Conservation (phyloP, 2,329 filamentous ascomycete species). For the Atkinsonella texensis region DNA sequence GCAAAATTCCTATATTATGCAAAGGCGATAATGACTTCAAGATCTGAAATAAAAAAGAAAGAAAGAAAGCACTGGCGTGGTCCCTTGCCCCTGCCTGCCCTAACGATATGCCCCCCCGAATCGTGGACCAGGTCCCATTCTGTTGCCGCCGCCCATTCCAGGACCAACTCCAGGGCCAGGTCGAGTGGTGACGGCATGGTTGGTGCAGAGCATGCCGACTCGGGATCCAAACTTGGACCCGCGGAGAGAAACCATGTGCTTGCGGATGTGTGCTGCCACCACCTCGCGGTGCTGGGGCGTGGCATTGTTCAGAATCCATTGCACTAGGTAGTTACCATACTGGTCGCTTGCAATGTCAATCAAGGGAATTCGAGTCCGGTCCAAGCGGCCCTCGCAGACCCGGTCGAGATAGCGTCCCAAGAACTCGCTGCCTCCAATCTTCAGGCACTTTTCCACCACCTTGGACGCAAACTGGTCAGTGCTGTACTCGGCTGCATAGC, state of each 20-base stretch:
- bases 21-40: slow-evolving; percentile 10
- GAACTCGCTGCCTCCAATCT: slow-evolving; percentile 87
- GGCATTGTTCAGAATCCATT: slow-evolving; percentile 89
- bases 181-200: slow-evolving; percentile 78
- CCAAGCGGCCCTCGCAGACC: slow-evolving; percentile 80
- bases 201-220: slow-evolving; percentile 97
- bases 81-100: background rate
- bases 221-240: slow-evolving; percentile 98
- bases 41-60: slow-evolving; percentile 3
- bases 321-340: slow-evolving; percentile 96
- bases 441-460: slow-evolving; percentile 97
- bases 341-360: slow-evolving; percentile 98
- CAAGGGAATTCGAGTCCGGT: slow-evolving; percentile 88
- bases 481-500: slow-evolving; percentile 89
- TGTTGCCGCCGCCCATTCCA: slow-evolving; percentile 38
- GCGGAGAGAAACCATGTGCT: slow-evolving; percentile 98
- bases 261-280: slow-evolving; percentile 87
- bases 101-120: slow-evolving; percentile 48
- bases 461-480: slow-evolving; percentile 99
- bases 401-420: slow-evolving; percentile 84
- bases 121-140: slow-evolving; percentile 44
- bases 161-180: slow-evolving; percentile 73
- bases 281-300: slow-evolving; percentile 81
- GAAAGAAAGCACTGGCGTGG: background rate
- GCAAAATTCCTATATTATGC: slow-evolving; percentile 11